Conservation (phyloP, 139 green algal species). For the Closterium sp. region DNA sequence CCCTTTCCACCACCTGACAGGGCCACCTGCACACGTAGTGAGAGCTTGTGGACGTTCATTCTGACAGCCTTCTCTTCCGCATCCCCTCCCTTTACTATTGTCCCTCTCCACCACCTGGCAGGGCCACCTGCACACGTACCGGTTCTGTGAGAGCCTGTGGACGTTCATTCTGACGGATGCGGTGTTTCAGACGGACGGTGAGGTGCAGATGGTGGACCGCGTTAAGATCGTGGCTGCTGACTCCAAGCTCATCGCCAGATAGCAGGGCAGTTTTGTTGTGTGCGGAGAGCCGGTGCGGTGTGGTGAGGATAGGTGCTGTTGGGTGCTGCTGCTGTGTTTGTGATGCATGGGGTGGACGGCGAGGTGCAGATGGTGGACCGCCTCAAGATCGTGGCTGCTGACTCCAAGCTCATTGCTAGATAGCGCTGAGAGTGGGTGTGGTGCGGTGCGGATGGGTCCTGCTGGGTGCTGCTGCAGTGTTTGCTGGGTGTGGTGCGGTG, state of each 20-base stretch:
- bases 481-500: no score
- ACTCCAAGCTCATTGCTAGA: conserved; percentile 46
- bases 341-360: conserved; percentile 31
- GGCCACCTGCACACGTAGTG: background rate
- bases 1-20: background rate
- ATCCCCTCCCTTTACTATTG: no score
- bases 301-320: no score
- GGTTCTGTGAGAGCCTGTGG: conserved; percentile 59
- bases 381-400: conserved; percentile 58
- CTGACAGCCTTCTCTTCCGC: no score
- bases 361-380: conserved; percentile 20
- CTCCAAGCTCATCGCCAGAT: conserved; percentile 47
- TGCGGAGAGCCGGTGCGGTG: no score
- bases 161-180: conserved; percentile 57
- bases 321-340: no score
- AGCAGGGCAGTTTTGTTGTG: background rate
- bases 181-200: conserved; percentile 39
- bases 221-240: conserved; percentile 59
- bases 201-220: conserved; percentile 29
- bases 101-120: background rate
- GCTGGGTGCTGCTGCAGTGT: no score
- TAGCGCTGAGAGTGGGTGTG: no score
- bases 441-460: no score
- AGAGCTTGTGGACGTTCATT: background rate
- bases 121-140: conserved; percentile 51